Evolutionary conservation across 2,329 filamentous ascomycete genomes (phyloP).

Genomic region (Whalleya microplaca): DNA sequence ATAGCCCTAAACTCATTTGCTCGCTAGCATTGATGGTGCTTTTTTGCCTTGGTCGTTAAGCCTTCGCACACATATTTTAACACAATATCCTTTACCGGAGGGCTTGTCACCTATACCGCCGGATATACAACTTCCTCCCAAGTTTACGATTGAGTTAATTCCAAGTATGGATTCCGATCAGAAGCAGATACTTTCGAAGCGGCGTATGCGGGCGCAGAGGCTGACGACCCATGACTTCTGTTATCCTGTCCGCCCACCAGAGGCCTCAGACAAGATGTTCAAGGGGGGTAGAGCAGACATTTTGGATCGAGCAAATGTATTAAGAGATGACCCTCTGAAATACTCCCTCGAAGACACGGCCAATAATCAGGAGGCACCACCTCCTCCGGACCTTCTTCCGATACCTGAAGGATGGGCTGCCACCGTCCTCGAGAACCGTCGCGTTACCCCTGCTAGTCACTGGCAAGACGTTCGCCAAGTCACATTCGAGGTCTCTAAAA

Average conservation of each 20-base stretch:
- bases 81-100: constrained; percentile 70
- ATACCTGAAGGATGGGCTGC: constrained; percentile 62
- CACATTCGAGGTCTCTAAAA: constrained; percentile 54
- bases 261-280: constrained; percentile 20
- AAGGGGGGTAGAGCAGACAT: constrained; percentile 28
- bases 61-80: constrained; percentile 68
- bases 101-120: constrained; percentile 72
- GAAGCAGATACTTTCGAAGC: constrained; percentile 23
- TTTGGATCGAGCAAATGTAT: constrained; percentile 42
- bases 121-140: constrained; percentile 74
- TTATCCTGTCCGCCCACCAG: constrained; percentile 30
- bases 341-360: constrained; percentile 35
- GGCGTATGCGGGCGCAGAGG: constrained; percentile 27
- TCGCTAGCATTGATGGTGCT: constrained; percentile 72
- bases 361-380: constrained; percentile 19
- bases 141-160: constrained; percentile 61
- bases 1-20: constrained; percentile 9
- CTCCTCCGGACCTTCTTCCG: constrained; percentile 50
- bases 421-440: constrained; percentile 65
- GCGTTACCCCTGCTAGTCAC: constrained; percentile 75
- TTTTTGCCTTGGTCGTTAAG: constrained; percentile 78
- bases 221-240: constrained; percentile 13
- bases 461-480: constrained; percentile 94
- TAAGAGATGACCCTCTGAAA: constrained; percentile 41
- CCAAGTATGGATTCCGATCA: constrained; percentile 22